Base-by-base conservation (phyloP, 176 grass and related monocot species). In the Oryza glaberrima region DNA sequence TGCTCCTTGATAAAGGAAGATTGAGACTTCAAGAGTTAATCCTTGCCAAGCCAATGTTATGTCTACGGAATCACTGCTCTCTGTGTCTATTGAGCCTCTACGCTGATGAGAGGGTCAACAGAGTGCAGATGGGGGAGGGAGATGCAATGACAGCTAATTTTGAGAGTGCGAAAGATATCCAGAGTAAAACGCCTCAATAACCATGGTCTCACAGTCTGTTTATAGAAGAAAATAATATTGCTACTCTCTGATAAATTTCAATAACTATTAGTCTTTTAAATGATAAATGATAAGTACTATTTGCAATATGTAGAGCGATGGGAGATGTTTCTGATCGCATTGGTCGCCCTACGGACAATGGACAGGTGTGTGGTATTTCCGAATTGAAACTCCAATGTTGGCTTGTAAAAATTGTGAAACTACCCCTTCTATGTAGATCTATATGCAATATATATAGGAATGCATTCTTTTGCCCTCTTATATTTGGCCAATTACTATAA, bases 271-370 rank as follows among this genome's bases (percentile, higher is more conserved):
- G 1, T 35, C 5, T 48, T 83, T 68, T 73, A 41, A 17, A 17
- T 4, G 52, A 11, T 23, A 63, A 63, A 22, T 63, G 19, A 61
- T 63, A 67, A 81, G 32, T 76, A 65, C 89, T 72, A 34, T 85
- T 86, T 65, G 70, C 70, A 74, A 58, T 74, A 52, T 91, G 82
- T 88, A 99, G 96, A 86, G 86, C 96, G 9, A 96, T 96, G 96
- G 96, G 96, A 80, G 96, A 99, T 88, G 96, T 99, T 92, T 96
- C 96, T 79, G 96, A 99, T 84, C 91, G 96, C 79, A 99, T 96
- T 92, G 96, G 96, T 35, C 91, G 96, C 58, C 97, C 97, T 82
- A 96, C 97, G 36, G 94, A 99, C 41, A 99, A 99, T 80, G 94
- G 97, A 78, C 97, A 99, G 97, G 94, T 94, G 86, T 76, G 7